Evolutionary conservation across 129 eudicot genomes (phyloP), one percentile per base, ranked within the genome.

Genomic region (Centrapalus pauciflorus): DNA sequence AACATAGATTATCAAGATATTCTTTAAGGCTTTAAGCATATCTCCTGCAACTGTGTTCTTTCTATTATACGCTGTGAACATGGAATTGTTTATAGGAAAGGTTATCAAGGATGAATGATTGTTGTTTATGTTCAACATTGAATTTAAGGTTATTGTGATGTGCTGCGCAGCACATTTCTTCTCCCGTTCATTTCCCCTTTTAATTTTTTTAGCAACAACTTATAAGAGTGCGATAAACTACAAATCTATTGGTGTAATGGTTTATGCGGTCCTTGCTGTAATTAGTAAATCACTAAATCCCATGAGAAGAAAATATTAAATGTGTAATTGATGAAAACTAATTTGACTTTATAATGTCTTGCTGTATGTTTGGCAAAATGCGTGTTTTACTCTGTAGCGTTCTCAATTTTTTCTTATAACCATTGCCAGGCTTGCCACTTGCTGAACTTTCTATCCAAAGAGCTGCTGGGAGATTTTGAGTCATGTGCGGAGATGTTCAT

Each of bases 381-480:
- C 1, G 37, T 17, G 25, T 63, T 25, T 43, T 14, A 11, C 41
- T 1, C n/a, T 52, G 24, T 34, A 52, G 32, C 63, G 20, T 69
- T 55, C 16, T 32, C 21, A 67, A 7, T 49, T 46, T 21, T 30
- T 48, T 55, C 26, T 61, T 55, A 27, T 50, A 20, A 26, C 32
- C 54, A 8, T 59, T 82, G 64, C 64, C 65, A 93, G 99, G 92
- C 95, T 64, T 93, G 99, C 72, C 99, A 89, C 76, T 68, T 93
- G 69, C 68, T 93, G 63, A 61, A 76, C 83, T 93, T 93, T 57
- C 73, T 93, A 64, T 93, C 99, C 16, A 89, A 93, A 80, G 99
- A 93, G 84, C 89, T 93, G 33, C 48, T 93, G 83, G 96, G 96
- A 55, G 99, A 93, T 73, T 93, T 93, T 69, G 99, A 93, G 76